Base-by-base conservation (phyloP, 306 rosid species). In the Albizia julibrissin region DNA sequence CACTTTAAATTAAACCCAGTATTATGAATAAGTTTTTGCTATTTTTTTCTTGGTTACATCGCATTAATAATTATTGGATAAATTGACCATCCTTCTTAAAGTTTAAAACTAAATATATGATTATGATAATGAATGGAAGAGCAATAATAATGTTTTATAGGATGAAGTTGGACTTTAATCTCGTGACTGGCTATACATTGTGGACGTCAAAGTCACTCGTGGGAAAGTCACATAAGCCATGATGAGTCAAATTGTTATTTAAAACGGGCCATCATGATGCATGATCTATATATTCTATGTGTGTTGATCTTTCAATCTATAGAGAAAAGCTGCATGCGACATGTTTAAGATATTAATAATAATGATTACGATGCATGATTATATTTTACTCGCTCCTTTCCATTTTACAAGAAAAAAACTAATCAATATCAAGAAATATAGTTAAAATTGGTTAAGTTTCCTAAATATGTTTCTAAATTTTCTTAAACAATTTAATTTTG, bases 251-350 rank as follows among this genome's bases (percentile, higher is more conserved):
- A 47, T 61, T 59, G 59, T 69, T 19, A 26, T 69, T 58, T 52
- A 76, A 86, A 79, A 67, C 59, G 58, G 75, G 0, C n/a, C 14
- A 67, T 66, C 10, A 37, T 69, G 50, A 40, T 21, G 24, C 11
- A 56, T 56, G 13, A 56, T 56, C 26, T 8, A 21, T 52, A 5
- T 3, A 6, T 2, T 18, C 24, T 19, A 54, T 56, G 3, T n/a
- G 65, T 58, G 5, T 39, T 22, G 2, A 21, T 31, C 70, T 62
- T 73, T 62, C 42, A 18, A 81, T 74, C 71, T 62, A 61, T 37
- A 5, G 52, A 3, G 49, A 69, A 50, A 85, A 75, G 80, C 49
- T 66, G 81, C n/a, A 64, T 80, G 82, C 46, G 27, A 83, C 75
- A 58, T 58, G 19, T 69, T 69, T 33, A 26, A 69, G 86, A 75